Conservation (phyloP, 306 rosid species). For the Glycine tomentella region DNA sequence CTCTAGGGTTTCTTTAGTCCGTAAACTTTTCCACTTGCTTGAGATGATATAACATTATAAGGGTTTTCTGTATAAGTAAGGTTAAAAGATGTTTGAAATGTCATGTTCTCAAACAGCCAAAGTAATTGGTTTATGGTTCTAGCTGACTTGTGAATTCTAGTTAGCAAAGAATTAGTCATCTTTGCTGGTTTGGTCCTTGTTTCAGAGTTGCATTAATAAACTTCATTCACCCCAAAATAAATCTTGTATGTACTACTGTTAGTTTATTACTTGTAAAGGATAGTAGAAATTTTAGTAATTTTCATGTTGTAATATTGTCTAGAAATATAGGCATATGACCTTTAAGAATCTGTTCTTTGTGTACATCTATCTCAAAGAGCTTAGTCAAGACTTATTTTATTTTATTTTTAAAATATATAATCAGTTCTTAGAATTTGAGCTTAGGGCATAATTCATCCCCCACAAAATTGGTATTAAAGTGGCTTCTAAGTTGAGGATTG, state of each 20-base stretch:
- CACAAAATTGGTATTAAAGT: not conserved
- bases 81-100: conserved; percentile 15
- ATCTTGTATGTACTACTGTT: conserved; percentile 11
- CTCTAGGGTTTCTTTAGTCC: conserved; percentile 29
- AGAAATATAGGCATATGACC: conserved; percentile 27
- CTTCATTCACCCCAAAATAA: conserved; percentile 22
- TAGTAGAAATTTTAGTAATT: conserved; percentile 1
- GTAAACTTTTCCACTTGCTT: conserved; percentile 1
- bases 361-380: not conserved
- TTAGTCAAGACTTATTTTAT: not conserved
- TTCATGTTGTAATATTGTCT: conserved; percentile 8
- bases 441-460: not conserved
- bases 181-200: conserved; percentile 25
- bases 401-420: not conserved
- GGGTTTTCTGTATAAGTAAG: conserved; percentile 23
- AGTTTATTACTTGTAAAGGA: conserved; percentile 16
- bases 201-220: conserved; percentile 11
- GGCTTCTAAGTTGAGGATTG: not conserved
- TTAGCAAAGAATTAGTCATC: conserved; percentile 17
- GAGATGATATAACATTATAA: conserved; percentile 3
- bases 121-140: conserved; percentile 41
- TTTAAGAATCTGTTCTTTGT: conserved; percentile 1
- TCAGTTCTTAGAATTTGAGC: not conserved
- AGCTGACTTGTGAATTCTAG: conserved; percentile 39
- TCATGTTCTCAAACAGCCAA: conserved; percentile 21